These are phyloP conservation scores for Pyrrhoderma lamaoense DNA, from an alignment of 1,284 basidiomycete species.

Conservation along the genomic window DNA sequence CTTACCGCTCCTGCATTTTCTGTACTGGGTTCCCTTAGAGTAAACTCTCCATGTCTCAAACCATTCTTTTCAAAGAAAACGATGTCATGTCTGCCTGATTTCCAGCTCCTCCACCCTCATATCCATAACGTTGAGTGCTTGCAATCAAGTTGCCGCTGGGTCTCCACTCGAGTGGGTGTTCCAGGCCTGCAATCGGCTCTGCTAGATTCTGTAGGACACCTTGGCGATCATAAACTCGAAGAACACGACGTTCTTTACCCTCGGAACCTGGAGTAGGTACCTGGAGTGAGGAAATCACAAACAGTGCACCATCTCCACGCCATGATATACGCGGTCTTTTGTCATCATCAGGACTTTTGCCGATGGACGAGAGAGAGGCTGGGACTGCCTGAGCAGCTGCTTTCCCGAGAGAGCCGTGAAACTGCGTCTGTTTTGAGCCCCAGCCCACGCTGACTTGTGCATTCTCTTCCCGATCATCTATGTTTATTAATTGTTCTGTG, in stretches of 20 bases:
- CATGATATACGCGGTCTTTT: slow-evolving; percentile 73
- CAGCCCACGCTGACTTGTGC: slow-evolving; percentile 93
- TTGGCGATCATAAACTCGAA: slow-evolving; percentile 80
- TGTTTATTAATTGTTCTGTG: slow-evolving; percentile 68
- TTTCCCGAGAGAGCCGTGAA: slow-evolving; percentile 95
- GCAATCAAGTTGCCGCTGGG: slow-evolving; percentile 87
- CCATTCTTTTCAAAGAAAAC: slow-evolving; percentile 97
- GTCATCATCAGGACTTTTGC: slow-evolving; percentile 68
- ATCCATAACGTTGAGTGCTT: slow-evolving; percentile 76
- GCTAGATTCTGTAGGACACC: slow-evolving; percentile 80
- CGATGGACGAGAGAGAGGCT: slow-evolving; percentile 32
- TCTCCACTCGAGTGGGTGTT: slow-evolving; percentile 78
- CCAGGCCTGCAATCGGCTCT: slow-evolving; percentile 77
- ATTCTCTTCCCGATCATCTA: slow-evolving; percentile 83
- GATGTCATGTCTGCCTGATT: slow-evolving; percentile 72
- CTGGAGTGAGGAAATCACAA: slow-evolving; percentile 74
- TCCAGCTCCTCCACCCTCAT: slow-evolving; percentile 61
- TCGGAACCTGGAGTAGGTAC: slow-evolving; percentile 28
- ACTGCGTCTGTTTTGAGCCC: slow-evolving; percentile 97
- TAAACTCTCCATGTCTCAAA: slow-evolving; percentile 86
- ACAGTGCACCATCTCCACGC: slow-evolving; percentile 89
- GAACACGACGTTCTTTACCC: slow-evolving; percentile 37
- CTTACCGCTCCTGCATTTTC: no score
- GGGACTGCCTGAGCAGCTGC: slow-evolving; percentile 60
- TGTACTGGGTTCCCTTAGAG: slow-evolving; percentile 44